Conservation (phyloP, 495 filamentous ascomycete genomes). For the Tuber borchii region DNA sequence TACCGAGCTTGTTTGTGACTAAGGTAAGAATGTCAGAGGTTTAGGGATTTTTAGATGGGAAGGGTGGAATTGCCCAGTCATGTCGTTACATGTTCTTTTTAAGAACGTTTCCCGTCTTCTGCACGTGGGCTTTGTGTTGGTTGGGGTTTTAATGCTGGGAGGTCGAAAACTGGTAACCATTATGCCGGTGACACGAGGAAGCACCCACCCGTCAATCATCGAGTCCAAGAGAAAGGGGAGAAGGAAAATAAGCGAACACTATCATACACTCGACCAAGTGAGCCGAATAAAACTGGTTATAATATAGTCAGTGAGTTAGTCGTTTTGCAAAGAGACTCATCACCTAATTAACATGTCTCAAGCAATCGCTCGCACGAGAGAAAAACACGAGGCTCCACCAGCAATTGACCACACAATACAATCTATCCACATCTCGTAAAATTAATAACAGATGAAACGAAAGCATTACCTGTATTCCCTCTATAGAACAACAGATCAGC, state of each 20-base stretch:
- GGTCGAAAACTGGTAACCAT: neutral
- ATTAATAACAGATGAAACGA: neutral
- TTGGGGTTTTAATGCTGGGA: neutral
- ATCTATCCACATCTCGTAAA: neutral
- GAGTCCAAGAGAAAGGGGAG: neutral
- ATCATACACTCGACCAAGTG: neutral
- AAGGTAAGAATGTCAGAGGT: neutral
- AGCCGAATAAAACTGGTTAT: neutral
- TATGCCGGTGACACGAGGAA: conserved; percentile 1
- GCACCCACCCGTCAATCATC: neutral
- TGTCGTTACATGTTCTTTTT: neutral
- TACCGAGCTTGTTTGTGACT: neutral
- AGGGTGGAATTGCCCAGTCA: neutral
- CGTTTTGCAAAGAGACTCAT: neutral
- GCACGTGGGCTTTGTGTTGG: neutral
- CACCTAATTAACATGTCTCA: neutral
- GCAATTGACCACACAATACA: neutral
- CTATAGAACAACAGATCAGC: too few species aligned
- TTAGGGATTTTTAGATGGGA: neutral
- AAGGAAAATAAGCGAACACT: neutral
- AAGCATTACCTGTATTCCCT: neutral
- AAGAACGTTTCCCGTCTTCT: neutral
- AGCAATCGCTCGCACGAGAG: neutral
- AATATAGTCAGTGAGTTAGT: neutral
- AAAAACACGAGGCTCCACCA: conserved; percentile 1